Percentiles rank a stretch among this genome's conserved stretches.
Evolutionary conservation across 768 basidiomycete species (phyloP).

Genomic region (Clathrus columnatus): DNA sequence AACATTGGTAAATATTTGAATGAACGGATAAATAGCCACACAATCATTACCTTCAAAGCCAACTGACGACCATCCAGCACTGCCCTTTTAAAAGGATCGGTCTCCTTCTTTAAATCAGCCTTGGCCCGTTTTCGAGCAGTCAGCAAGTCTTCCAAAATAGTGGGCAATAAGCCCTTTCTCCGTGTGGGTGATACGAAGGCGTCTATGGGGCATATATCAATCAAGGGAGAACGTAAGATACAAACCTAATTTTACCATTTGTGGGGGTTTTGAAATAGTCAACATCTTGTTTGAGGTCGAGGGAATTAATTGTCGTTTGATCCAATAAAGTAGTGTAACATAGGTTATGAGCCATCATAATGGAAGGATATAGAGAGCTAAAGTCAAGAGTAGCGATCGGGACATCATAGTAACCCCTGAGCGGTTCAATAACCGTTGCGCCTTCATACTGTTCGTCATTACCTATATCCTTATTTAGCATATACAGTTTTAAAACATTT

Average conservation of each 20-base stretch:
- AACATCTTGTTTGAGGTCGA: constrained; percentile 69
- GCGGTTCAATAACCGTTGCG: constrained; percentile 96
- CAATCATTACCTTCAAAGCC: constrained; percentile 69
- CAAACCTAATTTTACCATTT: constrained; percentile 52
- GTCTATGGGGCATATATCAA: constrained; percentile 38
- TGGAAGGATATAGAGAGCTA: constrained; percentile 95
- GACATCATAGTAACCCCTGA: constrained; percentile 89
- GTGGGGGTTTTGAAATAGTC: constrained; percentile 96
- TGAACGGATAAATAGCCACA: background rate
- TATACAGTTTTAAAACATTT: background rate
- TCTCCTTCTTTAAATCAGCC: constrained; percentile 92
- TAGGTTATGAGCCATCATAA: constrained; percentile 99
- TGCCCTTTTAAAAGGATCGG: constrained; percentile 93
- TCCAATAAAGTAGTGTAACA: constrained; percentile 97
- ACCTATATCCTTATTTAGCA: constrained; percentile 34
- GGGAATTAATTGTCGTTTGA: constrained; percentile 63
- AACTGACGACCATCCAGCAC: constrained; percentile 96
- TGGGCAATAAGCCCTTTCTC: constrained; percentile 86
- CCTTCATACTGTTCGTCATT: constrained; percentile 97
- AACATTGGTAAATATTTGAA: background rate
- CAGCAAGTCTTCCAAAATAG: constrained; percentile 88
- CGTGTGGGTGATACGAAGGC: constrained; percentile 65
- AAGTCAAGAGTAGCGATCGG: constrained; percentile 99
- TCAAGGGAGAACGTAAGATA: background rate
- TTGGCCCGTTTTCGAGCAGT: constrained; percentile 91